Evolutionary conservation across 768 basidiomycete genomes (phyloP), one percentile per base, ranked within the genome.

Genomic region (Lactarius quietus): DNA sequence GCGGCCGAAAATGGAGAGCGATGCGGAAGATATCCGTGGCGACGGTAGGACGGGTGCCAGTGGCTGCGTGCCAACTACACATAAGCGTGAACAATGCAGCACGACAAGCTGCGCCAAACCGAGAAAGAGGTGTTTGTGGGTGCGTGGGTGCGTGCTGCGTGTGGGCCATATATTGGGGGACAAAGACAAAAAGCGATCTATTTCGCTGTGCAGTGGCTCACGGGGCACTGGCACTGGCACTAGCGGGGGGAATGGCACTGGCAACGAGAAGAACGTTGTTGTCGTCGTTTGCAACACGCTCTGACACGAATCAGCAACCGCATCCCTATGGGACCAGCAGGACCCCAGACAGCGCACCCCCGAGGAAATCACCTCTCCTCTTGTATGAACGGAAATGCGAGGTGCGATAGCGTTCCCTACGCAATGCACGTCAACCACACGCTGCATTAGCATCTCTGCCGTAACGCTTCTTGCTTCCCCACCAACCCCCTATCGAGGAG

Each of bases 1-100:
- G 61, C 65, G 65, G 65, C 65, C 56, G 7, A 62, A 58, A 66
- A 62, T 45, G 61, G 54, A 66, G 61, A 54, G 43, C 56, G 51
- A 51, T 62, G 56, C 15, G 51, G 65, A 58, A 62, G 58, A 26
- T 58, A 62, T 26, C 57, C 57, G 52, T 62, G 57, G 39, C 48
- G 38, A 58, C 51, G 31, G 61, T 29, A 36, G 33, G 43, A 57
- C 14, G 9, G n/a, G 52, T 54, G 52, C 52, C 26, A 52, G 43
- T 41, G 39, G 53, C 5, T 53, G 61, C 51, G 57, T 62, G 61
- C 65, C 65, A 62, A 57, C 56, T 36, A 41, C 36, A 62, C 36
- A 66, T 41, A 41, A 59, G 65, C 3, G 33, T 62, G 57, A 54
- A 66, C 56, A 58, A 62, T 45, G 45, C 31, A 62, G 56, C 52